phyloP scores from a whole-genome alignment of 129 eudicot species.

The Pseudognaphalium luteoalbum region DNA sequence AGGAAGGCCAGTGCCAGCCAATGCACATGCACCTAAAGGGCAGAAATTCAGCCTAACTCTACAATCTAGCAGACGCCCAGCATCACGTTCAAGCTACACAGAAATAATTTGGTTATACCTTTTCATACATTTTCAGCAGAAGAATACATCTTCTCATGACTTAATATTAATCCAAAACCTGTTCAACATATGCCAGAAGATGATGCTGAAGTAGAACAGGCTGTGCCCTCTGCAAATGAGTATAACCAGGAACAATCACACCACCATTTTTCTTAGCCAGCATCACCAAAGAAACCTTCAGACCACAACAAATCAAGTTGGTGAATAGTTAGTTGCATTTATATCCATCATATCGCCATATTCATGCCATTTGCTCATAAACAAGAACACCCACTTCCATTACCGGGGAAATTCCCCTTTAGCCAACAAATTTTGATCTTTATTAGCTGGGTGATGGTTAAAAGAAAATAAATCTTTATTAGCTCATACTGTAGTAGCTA shows the following conservation, averaged over 20 bases:
- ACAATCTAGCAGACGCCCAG: constrained; percentile 80
- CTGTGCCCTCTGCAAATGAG: constrained; percentile 94
- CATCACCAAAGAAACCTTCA: constrained; percentile 65
- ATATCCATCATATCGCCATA: constrained; percentile 6
- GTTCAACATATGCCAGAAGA: constrained; percentile 87
- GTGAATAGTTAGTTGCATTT: neutral
- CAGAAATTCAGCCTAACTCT: constrained; percentile 74
- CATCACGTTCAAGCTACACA: constrained; percentile 97
- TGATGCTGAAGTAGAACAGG: constrained; percentile 95
- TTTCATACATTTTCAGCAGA: neutral
- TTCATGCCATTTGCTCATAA: neutral
- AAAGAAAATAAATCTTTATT: neutral
- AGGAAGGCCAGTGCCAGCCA: constrained; percentile 98
- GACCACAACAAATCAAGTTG: neutral
- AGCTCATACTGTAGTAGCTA: too few relatives aligned
- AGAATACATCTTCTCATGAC: neutral
- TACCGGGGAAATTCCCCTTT: neutral
- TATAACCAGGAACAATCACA: constrained; percentile 92
- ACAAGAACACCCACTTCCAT: neutral
- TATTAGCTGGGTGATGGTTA: neutral
- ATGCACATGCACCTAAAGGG: constrained; percentile 97
- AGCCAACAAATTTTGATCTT: too few relatives aligned
- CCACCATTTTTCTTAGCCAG: constrained; percentile 78
- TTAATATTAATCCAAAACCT: constrained; percentile 49
- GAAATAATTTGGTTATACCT: constrained; percentile 9